phyloP scores from a whole-genome alignment of 192 early-diverging fungal species.

The Coemansia sp. region DNA sequence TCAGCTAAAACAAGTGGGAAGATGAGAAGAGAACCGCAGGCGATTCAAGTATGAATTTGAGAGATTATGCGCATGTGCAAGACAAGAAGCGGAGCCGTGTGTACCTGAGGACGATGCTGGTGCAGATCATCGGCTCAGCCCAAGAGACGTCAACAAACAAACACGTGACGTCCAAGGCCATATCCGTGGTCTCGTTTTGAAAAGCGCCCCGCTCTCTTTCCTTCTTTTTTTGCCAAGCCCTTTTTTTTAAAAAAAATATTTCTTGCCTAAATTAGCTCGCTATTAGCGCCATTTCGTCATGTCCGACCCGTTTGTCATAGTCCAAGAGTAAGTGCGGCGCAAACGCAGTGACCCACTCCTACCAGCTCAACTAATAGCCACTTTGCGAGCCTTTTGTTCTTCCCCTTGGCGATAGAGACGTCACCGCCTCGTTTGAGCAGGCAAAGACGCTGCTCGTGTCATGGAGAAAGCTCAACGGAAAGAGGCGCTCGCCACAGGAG shows the following conservation, averaged over 20 bases:
- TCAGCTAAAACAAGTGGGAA: not conserved
- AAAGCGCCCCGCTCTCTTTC: not conserved
- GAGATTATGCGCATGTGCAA: not conserved
- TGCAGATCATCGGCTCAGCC: not conserved
- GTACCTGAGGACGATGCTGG: not conserved
- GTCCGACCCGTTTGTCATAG: slow-evolving; percentile 49
- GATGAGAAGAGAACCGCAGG: not conserved
- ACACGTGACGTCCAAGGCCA: not conserved
- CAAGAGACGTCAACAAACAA: not conserved
- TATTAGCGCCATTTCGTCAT: slow-evolving; percentile 8
- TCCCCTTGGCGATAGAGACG: slow-evolving; percentile 23
- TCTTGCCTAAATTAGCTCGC: not conserved
- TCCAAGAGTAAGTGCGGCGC: slow-evolving; percentile 35
- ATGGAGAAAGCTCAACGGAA: slow-evolving; percentile 34
- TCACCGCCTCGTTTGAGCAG: slow-evolving; percentile 46
- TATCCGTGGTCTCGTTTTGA: not conserved
- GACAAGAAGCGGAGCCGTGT: not conserved
- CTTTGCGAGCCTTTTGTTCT: not conserved
- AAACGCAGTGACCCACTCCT: not conserved
- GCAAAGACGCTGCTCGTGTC: slow-evolving; percentile 43
- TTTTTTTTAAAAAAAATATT: not conserved
- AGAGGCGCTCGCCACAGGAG: slow-evolving; percentile 48
- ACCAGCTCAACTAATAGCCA: not conserved
- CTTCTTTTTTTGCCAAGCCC: not conserved
- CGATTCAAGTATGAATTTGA: not conserved